Base-by-base conservation (phyloP, 2,329 filamentous ascomycete species). In the Penicillium sp. region DNA sequence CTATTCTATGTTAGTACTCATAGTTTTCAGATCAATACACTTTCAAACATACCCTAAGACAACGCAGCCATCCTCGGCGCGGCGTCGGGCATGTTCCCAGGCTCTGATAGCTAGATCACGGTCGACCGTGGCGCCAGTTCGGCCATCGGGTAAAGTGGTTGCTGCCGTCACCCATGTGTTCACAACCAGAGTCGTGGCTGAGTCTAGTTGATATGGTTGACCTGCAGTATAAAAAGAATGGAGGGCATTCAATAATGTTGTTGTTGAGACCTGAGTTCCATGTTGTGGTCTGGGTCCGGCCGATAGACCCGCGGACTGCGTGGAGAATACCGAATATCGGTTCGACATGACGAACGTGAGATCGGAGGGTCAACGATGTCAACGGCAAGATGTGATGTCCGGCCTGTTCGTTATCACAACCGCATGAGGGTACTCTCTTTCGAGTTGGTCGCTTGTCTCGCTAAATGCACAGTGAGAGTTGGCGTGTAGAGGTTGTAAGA, bases 21-120 rank as follows among this genome's bases (percentile, higher is more conserved):
- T 47, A 21, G 6, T 49, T 10, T 12, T 36, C 6, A 4, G 12
- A 10, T 31, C 9, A 12, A n/a, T 19, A 7, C 17, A 19, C 1
- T 25, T 17, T 44, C 6, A 2, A 52, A 77, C 86, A 66, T 82
- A 96, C 91, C 90, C 89, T 65, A 99, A 78, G 53, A 97, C 82
- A 62, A 99, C 89, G 72, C 93, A 97, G 17, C 91, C 93, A 78
- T 99, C 94, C 75, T 99, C 94, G 42, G 94, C 94, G 78, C 94
- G 86, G 61, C 94, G 87, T 66, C 93, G 86, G 56, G 94, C 93
- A 80, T 99, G 94, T 78, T 99, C 94, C 93, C 94, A 99, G 3
- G 93, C 92, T 72, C 91, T 86, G 52, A 86, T 82, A 17, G 90
- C 90, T 50, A 99, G 78, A 23, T 89, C 85, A 42, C 84, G 78